A percentile compares a stretch with the other conserved stretches of the same genome.
These are phyloP conservation scores for Senna siamea DNA, from an alignment of 306 rosid species.

Conservation along the genomic window DNA sequence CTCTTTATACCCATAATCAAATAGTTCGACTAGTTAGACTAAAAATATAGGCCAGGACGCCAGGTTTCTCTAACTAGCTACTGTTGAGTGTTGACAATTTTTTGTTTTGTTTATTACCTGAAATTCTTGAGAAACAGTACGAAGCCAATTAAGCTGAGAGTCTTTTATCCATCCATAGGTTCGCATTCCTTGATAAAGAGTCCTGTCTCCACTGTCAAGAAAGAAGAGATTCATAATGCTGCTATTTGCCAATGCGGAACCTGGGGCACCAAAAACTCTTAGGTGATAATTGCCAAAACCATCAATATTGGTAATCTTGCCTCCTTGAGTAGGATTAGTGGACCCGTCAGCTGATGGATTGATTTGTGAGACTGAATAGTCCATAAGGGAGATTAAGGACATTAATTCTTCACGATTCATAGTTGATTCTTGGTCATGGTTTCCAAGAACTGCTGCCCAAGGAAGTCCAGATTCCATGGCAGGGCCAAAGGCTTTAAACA, in stretches of 20 bases:
- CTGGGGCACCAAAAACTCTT: slow-evolving; percentile 74
- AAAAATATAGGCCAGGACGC: slow-evolving; percentile 25
- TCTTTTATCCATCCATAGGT: slow-evolving; percentile 91
- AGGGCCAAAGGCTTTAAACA: slow-evolving; percentile 79
- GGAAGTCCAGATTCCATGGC: slow-evolving; percentile 84
- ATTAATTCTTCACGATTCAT: slow-evolving; percentile 82
- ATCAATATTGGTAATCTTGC: slow-evolving; percentile 50
- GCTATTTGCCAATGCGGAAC: slow-evolving; percentile 75
- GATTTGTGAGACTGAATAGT: slow-evolving; percentile 76
- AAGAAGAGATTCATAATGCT: slow-evolving; percentile 80
- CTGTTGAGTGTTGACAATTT: slow-evolving; percentile 1
- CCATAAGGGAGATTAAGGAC: slow-evolving; percentile 84
- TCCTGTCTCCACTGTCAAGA: slow-evolving; percentile 91
- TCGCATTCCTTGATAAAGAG: slow-evolving; percentile 62
- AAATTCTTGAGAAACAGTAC: slow-evolving; percentile 52
- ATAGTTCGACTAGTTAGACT: slow-evolving; percentile 6
- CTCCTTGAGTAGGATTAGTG: slow-evolving; percentile 39
- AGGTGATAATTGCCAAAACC: slow-evolving; percentile 88
- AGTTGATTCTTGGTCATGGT: slow-evolving; percentile 94
- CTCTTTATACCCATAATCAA: neutral
- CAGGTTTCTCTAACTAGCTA: slow-evolving; percentile 20
- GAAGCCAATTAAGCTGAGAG: slow-evolving; percentile 88
- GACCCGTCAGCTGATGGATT: slow-evolving; percentile 53
- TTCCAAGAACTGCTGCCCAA: slow-evolving; percentile 95
- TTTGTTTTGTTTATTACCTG: slow-evolving; percentile 56